Evolutionary conservation across 352 stramenopile species (phyloP).

Genomic region (Phytophthora sp.): DNA sequence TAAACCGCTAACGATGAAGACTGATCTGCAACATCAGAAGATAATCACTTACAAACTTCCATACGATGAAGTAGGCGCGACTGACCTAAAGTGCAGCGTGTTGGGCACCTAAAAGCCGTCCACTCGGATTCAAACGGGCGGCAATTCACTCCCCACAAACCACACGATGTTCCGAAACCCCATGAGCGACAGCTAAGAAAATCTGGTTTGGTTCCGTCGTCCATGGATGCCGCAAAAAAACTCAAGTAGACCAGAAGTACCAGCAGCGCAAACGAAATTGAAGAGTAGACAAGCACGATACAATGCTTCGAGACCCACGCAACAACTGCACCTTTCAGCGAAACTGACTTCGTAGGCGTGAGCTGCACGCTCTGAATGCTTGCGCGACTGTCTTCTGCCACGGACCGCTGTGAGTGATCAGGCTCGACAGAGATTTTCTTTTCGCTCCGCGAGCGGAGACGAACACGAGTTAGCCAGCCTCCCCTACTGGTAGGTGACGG

Average conservation of each 20-base stretch:
- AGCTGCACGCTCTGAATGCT: conserved; percentile 7
- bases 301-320: conserved; percentile 39
- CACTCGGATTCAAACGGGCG: conserved; percentile 65
- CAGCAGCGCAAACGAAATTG: conserved; percentile 45
- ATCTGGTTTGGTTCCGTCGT: conserved; percentile 49
- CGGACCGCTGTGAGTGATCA: conserved; percentile 7
- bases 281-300: conserved; percentile 53
- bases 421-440: conserved; percentile 12
- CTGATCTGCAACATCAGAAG: conserved; percentile 48
- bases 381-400: conserved; percentile 6
- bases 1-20: conserved; percentile 68
- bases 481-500: conserved; percentile 1
- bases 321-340: conserved; percentile 13
- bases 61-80: not conserved
- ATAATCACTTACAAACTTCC: conserved; percentile 2
- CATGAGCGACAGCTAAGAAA: conserved; percentile 76
- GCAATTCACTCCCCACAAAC: conserved; percentile 67
- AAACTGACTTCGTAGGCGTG: not conserved
- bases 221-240: conserved; percentile 75
- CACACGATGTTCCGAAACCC: conserved; percentile 67
- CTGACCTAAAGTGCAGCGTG: conserved; percentile 66
- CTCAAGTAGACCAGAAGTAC: conserved; percentile 76
- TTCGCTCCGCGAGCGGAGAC: conserved; percentile 17
- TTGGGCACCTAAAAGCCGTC: conserved; percentile 72
- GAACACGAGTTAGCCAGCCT: conserved; percentile 7